These are phyloP conservation scores for Zygoascus tannicola DNA, from an alignment of 805 yeast species.

Conservation along the genomic window DNA sequence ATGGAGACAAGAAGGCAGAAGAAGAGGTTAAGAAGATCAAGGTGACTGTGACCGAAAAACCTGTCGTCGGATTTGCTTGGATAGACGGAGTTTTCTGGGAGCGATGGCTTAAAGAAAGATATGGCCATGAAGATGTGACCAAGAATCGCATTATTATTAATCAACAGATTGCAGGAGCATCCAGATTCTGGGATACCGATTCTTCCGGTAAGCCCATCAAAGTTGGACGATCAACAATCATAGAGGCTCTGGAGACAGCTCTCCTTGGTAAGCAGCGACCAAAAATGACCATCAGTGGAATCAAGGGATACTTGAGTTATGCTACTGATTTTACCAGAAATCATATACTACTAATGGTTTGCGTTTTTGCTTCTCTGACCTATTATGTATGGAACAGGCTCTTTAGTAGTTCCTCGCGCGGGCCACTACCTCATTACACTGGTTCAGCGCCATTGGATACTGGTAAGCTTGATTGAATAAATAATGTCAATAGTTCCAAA, in stretches of 20 bases:
- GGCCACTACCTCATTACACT: background rate
- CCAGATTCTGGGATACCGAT: conserved; percentile 24
- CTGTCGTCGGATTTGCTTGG: conserved; percentile 29
- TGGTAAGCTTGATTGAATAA: conserved; percentile 2
- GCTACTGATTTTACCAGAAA: background rate
- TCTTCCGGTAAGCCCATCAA: conserved; percentile 18
- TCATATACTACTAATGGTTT: background rate
- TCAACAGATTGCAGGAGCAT: conserved; percentile 18
- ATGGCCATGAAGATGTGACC: conserved; percentile 14
- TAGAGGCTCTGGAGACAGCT: conserved; percentile 16
- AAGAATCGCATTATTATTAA: conserved; percentile 21
- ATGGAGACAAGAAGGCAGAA: conserved; percentile 25
- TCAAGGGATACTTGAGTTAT: conserved; percentile 5
- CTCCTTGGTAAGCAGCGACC: conserved; percentile 10
- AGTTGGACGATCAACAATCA: conserved; percentile 16
- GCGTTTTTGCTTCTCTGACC: background rate
- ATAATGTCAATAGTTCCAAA: no score
- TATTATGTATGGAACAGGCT: conserved; percentile 1
- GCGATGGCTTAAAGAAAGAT: conserved; percentile 25
- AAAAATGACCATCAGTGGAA: conserved; percentile 6
- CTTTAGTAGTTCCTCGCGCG: no score
- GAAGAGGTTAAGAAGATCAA: conserved; percentile 22
- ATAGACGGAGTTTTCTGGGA: conserved; percentile 29
- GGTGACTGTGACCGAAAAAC: conserved; percentile 17
- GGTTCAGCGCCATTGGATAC: conserved; percentile 1